Base-by-base conservation (phyloP, 805 yeast genomes). In the Wickerhamiella nectarea region DNA sequence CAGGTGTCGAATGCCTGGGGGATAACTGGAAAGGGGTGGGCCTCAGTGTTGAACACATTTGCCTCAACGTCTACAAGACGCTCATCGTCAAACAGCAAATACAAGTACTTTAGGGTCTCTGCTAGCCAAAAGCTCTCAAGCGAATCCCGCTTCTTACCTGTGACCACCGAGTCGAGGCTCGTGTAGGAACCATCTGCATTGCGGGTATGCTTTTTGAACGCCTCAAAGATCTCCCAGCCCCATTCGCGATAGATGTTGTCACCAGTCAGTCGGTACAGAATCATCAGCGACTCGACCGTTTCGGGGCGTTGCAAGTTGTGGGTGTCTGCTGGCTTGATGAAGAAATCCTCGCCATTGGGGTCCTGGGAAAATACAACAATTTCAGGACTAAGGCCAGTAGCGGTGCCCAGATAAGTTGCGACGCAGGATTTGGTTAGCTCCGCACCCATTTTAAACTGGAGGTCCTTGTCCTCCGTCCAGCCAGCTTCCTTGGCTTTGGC, bases 371-470 rank as follows among this genome's bases (percentile, higher is more conserved):
- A 89, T 1, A 80, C 80, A 7, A 75, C 95, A 58, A 82, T 84
- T 59, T 86, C 96, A 0, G 96, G 95, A 0, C 94, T 67, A 41
- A 87, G 67, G 0, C 95, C 95, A 2, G 94, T 78, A 6, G 64
- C 70, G 5, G 76, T 71, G 51, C 76, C 80, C 3, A 48, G 46
- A 31, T 68, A 46, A 17, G 54, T 54, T 47, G 71, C 75, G 45
- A 67, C 57, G 52, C 70, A 60, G 53, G 63, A 28, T 53, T 55
- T 38, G 8, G 65, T 62, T 14, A 51, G 34, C 18, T 65, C 56
- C 41, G 65, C 66, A 28, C 74, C 54, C 8, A 75, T 46, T 33
- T 64, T 57, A 17, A 56, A 58, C 3, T 72, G 78, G n/a, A 62
- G 47, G 11, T 58, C 59, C 38, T 67, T 47, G 46, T 69, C 69